Base-by-base conservation (phyloP, 2,329 filamentous ascomycete species). In the Eutypella sp. region DNA sequence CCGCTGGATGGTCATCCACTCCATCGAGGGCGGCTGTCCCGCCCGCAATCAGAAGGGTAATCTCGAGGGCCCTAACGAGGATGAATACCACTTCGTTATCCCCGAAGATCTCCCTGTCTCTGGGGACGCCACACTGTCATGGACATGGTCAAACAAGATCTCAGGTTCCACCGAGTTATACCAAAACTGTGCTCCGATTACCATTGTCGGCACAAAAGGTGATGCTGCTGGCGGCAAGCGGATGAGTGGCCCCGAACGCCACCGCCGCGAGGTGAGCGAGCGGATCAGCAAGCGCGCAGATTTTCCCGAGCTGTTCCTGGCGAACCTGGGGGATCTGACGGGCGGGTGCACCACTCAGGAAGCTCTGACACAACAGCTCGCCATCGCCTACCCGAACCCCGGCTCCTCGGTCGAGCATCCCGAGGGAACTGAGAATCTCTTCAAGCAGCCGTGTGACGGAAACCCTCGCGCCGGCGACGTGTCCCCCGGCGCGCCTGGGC, bases 161-260 rank as follows among this genome's bases (percentile, higher is more conserved):
- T 60, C 86, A 15, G 86, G 85, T 0, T 83, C 86, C 59, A 78
- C 84, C 3, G 86, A 90, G 59, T 81, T 87, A 67, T 89, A 89
- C 68, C 85, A 86, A 82, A 86, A 89, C 66, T 90, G 86, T 52
- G 82, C 81, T 1, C 81, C 82, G 0, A 66, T 88, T 46, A 74
- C 72, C 2, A 71, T 89, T 33, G 19, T 23, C n/a, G 25, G 7
- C 25, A n/a, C n/a, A n/a, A n/a, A n/a, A n/a, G n/a, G n/a, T n/a
- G n/a, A n/a, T n/a, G n/a, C n/a, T n/a, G n/a, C n/a, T n/a, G n/a
- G 31, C 15, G 31, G 31, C 7, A 55, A 55, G 44, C 45, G 50
- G n/a, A 48, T 40, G 41, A 41, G 41, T 8, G 43, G 19, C 3
- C 42, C 44, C 5, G 44, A 47, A 10, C 50, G 55, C 7, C 50